Evolutionary conservation across 2,329 filamentous ascomycete genomes (phyloP), one percentile per base, ranked within the genome.

Genomic region (Fusarium xyrophilum): DNA sequence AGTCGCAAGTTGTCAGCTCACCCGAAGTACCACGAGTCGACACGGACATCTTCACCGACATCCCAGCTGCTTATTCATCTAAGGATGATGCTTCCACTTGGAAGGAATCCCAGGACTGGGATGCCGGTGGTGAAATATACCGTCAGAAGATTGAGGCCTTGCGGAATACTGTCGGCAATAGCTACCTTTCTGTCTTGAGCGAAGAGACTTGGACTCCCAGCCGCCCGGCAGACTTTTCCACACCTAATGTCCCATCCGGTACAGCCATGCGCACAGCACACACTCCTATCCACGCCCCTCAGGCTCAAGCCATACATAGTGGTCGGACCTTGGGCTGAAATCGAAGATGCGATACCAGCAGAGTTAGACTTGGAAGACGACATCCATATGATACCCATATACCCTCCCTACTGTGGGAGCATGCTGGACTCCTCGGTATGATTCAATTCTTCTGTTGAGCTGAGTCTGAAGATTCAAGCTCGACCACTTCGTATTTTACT

Each of bases 101-200:
- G 81, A 77, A 76, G 28, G 80, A 82, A 15, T 69, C 80, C 7
- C 81, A 83, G 46, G 85, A 91, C 61, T 92, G 89, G 86, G 88
- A 89, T 63, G 81, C 87, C 43, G 87, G 88, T 61, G 91, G 91
- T 56, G 92, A 96, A 74, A 82, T 92, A 11, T 98, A 97, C 79
- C 89, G 91, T 60, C 92, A 92, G 77, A 96, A 96, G 78, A 91
- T 98, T 56, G 93, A 97, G 78, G 89, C 91, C 6, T 81, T 97
- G 56, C 90, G 93, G 65, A 91, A 91, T 74, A 93, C 95, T 74
- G 90, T 97, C 69, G 94, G 94, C 33, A 93, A 89, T 72, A 91
- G 89, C 38, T 99, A 97, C 86, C 85, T 99, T 39, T 94, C 89
- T 67, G 93, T 92, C 17, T 83, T 98, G 52, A 91, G 91, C 63